phyloP scores from a whole-genome alignment of 768 basidiomycete genomes.

The Mrakia frigida region DNA sequence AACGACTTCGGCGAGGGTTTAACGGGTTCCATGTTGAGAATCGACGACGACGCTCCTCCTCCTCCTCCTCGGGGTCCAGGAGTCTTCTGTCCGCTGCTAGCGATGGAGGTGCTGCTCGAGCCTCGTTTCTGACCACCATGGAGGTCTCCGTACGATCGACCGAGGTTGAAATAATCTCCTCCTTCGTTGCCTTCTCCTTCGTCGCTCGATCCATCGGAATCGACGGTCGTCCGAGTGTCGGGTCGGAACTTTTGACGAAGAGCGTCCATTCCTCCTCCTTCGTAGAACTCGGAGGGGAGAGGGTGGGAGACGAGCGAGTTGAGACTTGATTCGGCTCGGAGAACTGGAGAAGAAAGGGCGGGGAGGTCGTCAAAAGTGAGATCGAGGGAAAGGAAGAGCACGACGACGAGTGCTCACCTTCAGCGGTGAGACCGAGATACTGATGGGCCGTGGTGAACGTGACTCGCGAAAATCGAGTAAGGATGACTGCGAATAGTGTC shows the following conservation, averaged over 20 bases:
- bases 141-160: constrained; percentile 28
- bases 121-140: constrained; percentile 24
- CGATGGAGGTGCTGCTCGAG: neutral
- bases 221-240: constrained; percentile 35
- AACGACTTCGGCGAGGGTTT: constrained; percentile 25
- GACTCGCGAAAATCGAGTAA: constrained; percentile 92
- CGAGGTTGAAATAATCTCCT: constrained; percentile 45
- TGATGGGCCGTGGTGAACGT: constrained; percentile 97
- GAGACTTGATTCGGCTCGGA: constrained; percentile 93
- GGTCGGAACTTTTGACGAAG: constrained; percentile 80
- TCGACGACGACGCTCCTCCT: neutral
- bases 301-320: constrained; percentile 97
- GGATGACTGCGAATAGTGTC: constrained; percentile 59
- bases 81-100: constrained; percentile 13
- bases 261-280: constrained; percentile 80
- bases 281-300: constrained; percentile 82
- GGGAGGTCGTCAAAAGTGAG: neutral
- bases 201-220: constrained; percentile 1
- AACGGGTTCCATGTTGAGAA: constrained; percentile 34
- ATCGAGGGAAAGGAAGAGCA: neutral
- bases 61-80: neutral
- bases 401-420: constrained; percentile 42
- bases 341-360: constrained; percentile 49
- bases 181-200: constrained; percentile 30
- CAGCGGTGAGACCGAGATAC: constrained; percentile 88